Conservation (phyloP, 1,139 yeast species). For the Protomyces inundatus region DNA sequence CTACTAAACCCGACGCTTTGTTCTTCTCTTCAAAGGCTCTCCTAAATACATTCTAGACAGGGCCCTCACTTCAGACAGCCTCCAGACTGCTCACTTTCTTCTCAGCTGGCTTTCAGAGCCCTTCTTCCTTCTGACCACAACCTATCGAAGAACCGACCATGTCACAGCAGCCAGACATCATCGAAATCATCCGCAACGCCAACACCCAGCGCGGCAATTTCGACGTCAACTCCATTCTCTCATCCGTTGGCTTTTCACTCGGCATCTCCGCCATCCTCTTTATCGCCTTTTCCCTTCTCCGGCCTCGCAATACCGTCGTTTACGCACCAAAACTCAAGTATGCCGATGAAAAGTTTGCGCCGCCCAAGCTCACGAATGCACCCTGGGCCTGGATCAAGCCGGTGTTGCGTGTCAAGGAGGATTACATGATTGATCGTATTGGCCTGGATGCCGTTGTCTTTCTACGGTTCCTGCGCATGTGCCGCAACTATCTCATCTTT, state of each 20-base stretch:
- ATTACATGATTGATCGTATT: constrained; percentile 35
- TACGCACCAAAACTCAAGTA: constrained; percentile 39
- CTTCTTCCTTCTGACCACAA: neutral
- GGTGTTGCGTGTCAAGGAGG: constrained; percentile 35
- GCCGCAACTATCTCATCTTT: constrained; percentile 38
- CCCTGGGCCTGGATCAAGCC: constrained; percentile 37
- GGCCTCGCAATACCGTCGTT: constrained; percentile 40
- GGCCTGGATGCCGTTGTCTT: constrained; percentile 43
- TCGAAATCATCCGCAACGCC: constrained; percentile 22
- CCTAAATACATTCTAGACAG: too few species aligned
- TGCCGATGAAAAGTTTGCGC: constrained; percentile 30
- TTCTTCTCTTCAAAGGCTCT: too few species aligned
- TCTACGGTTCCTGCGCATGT: constrained; percentile 39
- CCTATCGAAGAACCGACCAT: neutral
- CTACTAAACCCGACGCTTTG: too few species aligned
- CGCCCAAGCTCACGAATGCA: constrained; percentile 34
- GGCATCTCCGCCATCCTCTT: constrained; percentile 34
- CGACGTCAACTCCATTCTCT: constrained; percentile 18
- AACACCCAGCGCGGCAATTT: constrained; percentile 22
- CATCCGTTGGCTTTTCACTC: constrained; percentile 24
- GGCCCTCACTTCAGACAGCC: too few species aligned
- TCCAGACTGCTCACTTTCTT: too few species aligned
- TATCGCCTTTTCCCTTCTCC: constrained; percentile 37
- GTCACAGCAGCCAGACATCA: constrained; percentile 2
- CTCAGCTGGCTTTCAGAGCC: too few species aligned